A percentile compares a stretch with the other conserved stretches of the same genome.
Evolutionary conservation across 2,329 filamentous ascomycete species (phyloP).

Genomic region (Diplocarpon mali): DNA sequence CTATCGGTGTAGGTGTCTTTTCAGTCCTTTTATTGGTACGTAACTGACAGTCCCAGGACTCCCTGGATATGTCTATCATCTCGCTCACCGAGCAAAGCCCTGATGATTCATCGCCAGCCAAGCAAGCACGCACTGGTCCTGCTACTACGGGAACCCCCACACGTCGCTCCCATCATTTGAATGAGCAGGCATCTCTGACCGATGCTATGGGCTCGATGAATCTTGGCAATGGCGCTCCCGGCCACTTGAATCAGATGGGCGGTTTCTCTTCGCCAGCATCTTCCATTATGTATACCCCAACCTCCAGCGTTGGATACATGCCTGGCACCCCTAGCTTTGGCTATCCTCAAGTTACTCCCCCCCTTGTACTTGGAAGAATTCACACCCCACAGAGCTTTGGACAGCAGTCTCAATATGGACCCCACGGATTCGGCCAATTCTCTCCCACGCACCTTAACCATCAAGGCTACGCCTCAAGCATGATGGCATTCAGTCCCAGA

Average conservation of each 20-base stretch:
- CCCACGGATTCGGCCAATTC: background rate
- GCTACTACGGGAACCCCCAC: constrained; percentile 3
- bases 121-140: background rate
- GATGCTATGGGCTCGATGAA: constrained; percentile 1
- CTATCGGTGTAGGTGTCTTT: constrained; percentile 1
- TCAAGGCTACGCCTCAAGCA: background rate
- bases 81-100: constrained; percentile 1
- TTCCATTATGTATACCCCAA: background rate
- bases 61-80: background rate
- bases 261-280: background rate
- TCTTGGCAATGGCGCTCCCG: background rate
- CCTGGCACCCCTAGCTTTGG: background rate
- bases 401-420: background rate
- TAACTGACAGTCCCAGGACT: background rate
- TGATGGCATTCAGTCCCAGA: background rate
- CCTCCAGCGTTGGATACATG: background rate
- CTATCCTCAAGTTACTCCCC: background rate
- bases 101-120: background rate
- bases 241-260: background rate
- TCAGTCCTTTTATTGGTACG: background rate
- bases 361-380: background rate
- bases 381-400: background rate
- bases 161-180: constrained; percentile 2
- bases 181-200: background rate
- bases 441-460: background rate